Evolutionary conservation across 2,329 filamentous ascomycete genomes (phyloP), one percentile per base, ranked within the genome.

Genomic region (Escovopsis weberi): DNA sequence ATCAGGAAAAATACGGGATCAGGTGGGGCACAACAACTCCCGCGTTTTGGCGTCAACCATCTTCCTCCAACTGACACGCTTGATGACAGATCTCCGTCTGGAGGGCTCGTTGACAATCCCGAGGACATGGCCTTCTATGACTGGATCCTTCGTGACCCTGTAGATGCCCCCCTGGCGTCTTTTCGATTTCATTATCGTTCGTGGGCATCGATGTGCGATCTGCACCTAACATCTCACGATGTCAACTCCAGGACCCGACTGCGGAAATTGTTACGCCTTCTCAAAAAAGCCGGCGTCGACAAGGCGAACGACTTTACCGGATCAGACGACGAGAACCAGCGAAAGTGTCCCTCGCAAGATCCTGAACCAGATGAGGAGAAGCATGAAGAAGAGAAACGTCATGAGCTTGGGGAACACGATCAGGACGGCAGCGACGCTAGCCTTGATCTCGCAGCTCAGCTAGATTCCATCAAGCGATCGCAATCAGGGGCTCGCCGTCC

Each of bases 401-500:
- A 23, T 6, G 23, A 23, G 23, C 23, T 23, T 2, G 23, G 6
- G 23, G 23, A 23, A 4, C 6, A 23, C 23, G 23, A 23, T 23
- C 23, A 23, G 23, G 23, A 23, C 6, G 23, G 6, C 23, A 23
- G 23, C 23, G 23, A 23, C 23, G 23, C 23, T 4, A 23, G 23
- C 23, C 23, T 23, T 23, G 23, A 23, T 23, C n/a, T 36, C n/a
- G 10, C 34, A n/a, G 19, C 19, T 36, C 34, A 36, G 19, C 10
- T 18, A 7, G 34, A 15, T 43, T 81, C 74, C 18, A 95, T 72
- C 37, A 77, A 72, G 50, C 88, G 75, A 38, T 88, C 85, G 56
- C 95, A 94, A 57, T 95, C 86, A 2, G 88, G 88, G 88, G 88
- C 95, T 44, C 83, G 77, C 66, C 87, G 89, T 48, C 87, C 87